phyloP scores from a whole-genome alignment of 129 eudicot species.

The Glebionis coronaria region DNA sequence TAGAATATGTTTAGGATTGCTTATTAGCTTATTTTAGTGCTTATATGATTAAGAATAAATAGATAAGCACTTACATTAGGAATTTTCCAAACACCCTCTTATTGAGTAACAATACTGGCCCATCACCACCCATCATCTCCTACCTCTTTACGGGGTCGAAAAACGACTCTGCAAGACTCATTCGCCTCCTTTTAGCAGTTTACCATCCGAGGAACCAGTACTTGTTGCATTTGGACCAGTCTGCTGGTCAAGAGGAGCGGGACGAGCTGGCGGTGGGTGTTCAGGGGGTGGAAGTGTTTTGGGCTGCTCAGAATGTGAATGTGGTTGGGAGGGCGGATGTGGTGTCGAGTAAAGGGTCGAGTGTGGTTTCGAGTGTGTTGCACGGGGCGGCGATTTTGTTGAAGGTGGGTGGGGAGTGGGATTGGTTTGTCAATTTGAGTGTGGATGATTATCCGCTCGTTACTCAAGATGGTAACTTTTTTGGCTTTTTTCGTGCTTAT shows the following conservation, averaged over 20 bases:
- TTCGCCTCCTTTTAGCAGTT: slow-evolving; percentile 57
- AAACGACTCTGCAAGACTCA: slow-evolving; percentile 51
- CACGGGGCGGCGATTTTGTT: slow-evolving; percentile 82
- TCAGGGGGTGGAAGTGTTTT: slow-evolving; percentile 45
- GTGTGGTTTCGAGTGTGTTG: slow-evolving; percentile 52
- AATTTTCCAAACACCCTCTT: too few relatives aligned
- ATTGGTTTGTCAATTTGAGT: slow-evolving; percentile 86
- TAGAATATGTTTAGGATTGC: too few relatives aligned
- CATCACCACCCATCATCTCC: slow-evolving; percentile 68
- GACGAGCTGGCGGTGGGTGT: slow-evolving; percentile 50
- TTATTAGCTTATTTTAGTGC: too few relatives aligned
- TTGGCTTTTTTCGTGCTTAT: neutral
- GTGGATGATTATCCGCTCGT: slow-evolving; percentile 89
- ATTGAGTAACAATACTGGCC: slow-evolving; percentile 19
- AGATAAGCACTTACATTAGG: too few relatives aligned
- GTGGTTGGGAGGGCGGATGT: slow-evolving; percentile 70
- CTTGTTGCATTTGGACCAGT: slow-evolving; percentile 68
- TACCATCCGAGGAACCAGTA: slow-evolving; percentile 85
- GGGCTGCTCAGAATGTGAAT: slow-evolving; percentile 78
- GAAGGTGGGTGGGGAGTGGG: slow-evolving; percentile 56
- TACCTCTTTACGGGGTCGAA: slow-evolving; percentile 79
- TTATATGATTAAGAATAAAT: too few relatives aligned
- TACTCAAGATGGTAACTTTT: slow-evolving; percentile 79
- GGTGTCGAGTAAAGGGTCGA: slow-evolving; percentile 52
- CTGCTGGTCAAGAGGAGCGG: slow-evolving; percentile 63